Base-by-base conservation (phyloP, 805 yeast species). In the Komagataella mondaviorum region DNA sequence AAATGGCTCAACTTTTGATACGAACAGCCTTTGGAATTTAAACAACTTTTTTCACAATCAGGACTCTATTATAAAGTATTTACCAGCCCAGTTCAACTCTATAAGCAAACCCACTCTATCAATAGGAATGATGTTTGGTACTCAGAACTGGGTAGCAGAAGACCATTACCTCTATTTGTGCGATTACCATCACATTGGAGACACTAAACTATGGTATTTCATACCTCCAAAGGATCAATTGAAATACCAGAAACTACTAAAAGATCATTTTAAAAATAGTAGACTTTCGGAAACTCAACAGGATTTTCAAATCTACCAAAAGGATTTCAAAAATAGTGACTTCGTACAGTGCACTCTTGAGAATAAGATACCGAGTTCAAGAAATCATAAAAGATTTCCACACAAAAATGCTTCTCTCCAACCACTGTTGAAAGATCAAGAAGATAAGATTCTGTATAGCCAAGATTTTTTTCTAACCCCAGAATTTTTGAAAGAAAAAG, bases 181-280 rank as follows among this genome's bases (percentile, higher is more conserved):
- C 24, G 80, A 78, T 58, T 82, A 72, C 54, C 77, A 73, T 48
- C 80, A 78, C 55, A 56, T 70, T 49, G 90, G 89, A 2, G 75
- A 76, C 6, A 58, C 69, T 12, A 77, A 74, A 58, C 58, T 76
- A 17, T 81, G 88, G 86, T 81, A 78, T 54, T 72, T 81, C 51
- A 71, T 84, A n/a, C 76, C 83, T 0, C 83, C 81, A 14, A 67
- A 69, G 57, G 78, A 77, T 50, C 72, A 72, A 51, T 71, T 63
- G 2, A 73, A 72, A 52, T 82, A 76, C 59, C 87, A 83, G 58
- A 49, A 14, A 30, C 14, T 30, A 8, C 39, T 30, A 30, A 30
- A 30, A 10, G n/a, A 30, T 12, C 39, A 30, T 10, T 10, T 30
- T 12, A 30, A 30, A 10, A 30, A 30, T 30, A 30, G 5, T 5